Conservation (phyloP, 768 basidiomycete genomes). For the Phallus indusiatus region DNA sequence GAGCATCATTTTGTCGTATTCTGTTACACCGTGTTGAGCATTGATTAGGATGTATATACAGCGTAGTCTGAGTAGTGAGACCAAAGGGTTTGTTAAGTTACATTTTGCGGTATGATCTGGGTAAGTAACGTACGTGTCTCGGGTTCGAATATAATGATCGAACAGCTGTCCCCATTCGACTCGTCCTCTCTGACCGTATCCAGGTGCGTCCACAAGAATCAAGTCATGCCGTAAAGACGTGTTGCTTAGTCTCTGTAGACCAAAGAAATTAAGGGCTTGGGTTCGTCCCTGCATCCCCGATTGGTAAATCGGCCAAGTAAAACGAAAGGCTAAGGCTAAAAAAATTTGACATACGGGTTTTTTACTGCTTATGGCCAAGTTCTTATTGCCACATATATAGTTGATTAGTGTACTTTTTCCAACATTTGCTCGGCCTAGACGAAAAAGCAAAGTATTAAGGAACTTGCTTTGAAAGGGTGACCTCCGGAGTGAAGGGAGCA, state of each 20-base stretch:
- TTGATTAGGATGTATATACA: conserved; percentile 67
- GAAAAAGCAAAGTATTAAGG: neutral
- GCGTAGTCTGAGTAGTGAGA: conserved; percentile 37
- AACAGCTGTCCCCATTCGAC: conserved; percentile 70
- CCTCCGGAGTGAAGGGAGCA: too few species aligned
- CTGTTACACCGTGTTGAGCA: conserved; percentile 51
- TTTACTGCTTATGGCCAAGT: conserved; percentile 54
- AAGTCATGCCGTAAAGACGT: conserved; percentile 25
- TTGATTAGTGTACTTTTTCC: conserved; percentile 74
- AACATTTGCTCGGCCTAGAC: conserved; percentile 62
- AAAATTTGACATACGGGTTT: conserved; percentile 45
- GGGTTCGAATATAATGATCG: conserved; percentile 49
- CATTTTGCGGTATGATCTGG: too few species aligned
- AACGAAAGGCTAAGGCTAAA: neutral
- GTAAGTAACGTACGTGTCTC: conserved; percentile 43
- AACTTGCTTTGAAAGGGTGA: neutral
- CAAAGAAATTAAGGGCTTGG: conserved; percentile 59
- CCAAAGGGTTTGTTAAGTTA: too few species aligned
- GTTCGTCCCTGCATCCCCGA: conserved; percentile 53
- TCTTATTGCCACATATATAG: conserved; percentile 48
- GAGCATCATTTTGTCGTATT: conserved; percentile 55
- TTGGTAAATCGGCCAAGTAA: neutral
- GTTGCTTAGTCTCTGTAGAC: conserved; percentile 46
- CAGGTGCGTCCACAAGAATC: conserved; percentile 70
- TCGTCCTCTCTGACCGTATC: conserved; percentile 67